Evolutionary conservation across 83 land plant species (phyloP).

Genomic region (Picea engelmannii): DNA sequence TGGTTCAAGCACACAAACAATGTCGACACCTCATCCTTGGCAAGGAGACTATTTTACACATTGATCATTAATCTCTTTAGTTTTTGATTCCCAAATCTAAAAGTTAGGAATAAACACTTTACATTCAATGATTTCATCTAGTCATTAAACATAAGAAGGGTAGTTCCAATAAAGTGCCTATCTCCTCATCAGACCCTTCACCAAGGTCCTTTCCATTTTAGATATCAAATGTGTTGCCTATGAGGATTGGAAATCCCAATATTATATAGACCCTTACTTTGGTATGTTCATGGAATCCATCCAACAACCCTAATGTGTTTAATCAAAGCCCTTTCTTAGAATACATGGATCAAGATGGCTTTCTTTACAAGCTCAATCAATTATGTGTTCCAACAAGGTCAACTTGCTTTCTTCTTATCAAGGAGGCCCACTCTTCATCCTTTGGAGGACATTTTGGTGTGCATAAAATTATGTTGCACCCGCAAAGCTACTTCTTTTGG

Average conservation of each 20-base stretch:
- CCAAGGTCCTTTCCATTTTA: background rate
- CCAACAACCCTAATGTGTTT: background rate
- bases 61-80: background rate
- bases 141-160: background rate
- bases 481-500: background rate
- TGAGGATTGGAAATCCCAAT: background rate
- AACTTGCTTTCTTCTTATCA: background rate
- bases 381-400: background rate
- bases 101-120: background rate
- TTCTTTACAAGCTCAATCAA: slow-evolving; percentile 1
- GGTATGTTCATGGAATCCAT: background rate
- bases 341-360: background rate
- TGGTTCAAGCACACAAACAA: background rate
- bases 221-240: background rate
- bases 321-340: background rate
- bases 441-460: background rate
- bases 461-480: background rate
- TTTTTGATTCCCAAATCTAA: background rate
- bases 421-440: background rate
- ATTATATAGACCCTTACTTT: background rate
- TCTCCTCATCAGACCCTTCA: background rate
- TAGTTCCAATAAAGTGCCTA: background rate
- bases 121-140: too few relatives aligned
- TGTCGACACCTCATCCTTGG: background rate
- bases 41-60: background rate